phyloP scores from a whole-genome alignment of 2,329 filamentous ascomycete species.

The Raffaelea ambrosiae region DNA sequence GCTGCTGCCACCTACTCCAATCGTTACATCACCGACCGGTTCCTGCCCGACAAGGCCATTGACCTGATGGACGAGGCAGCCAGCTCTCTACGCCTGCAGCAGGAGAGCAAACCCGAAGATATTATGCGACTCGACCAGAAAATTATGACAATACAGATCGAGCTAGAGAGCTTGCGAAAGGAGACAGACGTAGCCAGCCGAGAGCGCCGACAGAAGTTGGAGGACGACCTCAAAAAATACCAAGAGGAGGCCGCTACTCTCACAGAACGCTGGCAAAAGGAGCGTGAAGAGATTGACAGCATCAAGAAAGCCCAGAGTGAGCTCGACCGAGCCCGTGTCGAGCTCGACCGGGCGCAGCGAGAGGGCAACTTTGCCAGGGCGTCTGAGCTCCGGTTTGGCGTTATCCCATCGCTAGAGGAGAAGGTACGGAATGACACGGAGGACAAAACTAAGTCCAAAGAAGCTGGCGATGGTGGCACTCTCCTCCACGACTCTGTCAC shows the following conservation, averaged over 20 bases:
- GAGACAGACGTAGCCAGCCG: slow-evolving; percentile 85
- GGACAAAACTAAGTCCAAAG: slow-evolving; percentile 21
- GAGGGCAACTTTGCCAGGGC: slow-evolving; percentile 83
- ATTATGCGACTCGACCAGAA: slow-evolving; percentile 89
- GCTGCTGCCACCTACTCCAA: slow-evolving; percentile 89
- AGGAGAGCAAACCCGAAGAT: slow-evolving; percentile 93
- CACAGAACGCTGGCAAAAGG: slow-evolving; percentile 82
- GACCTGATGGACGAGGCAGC: slow-evolving; percentile 95
- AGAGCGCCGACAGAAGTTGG: slow-evolving; percentile 79
- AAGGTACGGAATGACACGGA: slow-evolving; percentile 70
- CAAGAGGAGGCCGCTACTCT: slow-evolving; percentile 69
- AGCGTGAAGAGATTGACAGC: slow-evolving; percentile 73
- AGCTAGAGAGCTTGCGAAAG: slow-evolving; percentile 87
- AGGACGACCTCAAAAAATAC: slow-evolving; percentile 65
- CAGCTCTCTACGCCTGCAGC: slow-evolving; percentile 79
- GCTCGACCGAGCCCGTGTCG: slow-evolving; percentile 76
- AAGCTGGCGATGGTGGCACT: slow-evolving; percentile 32
- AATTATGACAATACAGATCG: slow-evolving; percentile 96
- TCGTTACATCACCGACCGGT: slow-evolving; percentile 92
- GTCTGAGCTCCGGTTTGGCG: slow-evolving; percentile 83
- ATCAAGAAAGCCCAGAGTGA: slow-evolving; percentile 83
- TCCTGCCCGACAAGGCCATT: slow-evolving; percentile 94
- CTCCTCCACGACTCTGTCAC: slow-evolving; percentile 93
- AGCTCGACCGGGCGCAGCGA: slow-evolving; percentile 80
- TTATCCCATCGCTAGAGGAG: slow-evolving; percentile 72